Evolutionary conservation across 176 grass and related monocot species (phyloP), one percentile per base, ranked within the genome.

Genomic region (Saccharum officinarum): DNA sequence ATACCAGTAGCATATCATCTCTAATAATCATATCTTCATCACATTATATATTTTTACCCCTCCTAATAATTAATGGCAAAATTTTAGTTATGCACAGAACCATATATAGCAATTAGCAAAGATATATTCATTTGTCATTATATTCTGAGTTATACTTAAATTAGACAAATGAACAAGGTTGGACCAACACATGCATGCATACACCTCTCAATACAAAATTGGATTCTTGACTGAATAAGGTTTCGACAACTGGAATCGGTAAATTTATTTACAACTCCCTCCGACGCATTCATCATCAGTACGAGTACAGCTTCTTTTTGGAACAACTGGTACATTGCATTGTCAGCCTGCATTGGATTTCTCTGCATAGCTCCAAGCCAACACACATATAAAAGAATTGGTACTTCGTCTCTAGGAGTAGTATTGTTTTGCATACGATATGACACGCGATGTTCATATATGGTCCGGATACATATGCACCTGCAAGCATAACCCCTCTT

Each of bases 341-440:
- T 49, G 26, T 67, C 41, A 47, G 42, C 10, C 61, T 66, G 40
- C 60, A 65, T 5, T 80, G 9, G 62, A 15, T 80, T 45, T 65
- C 17, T 31, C 31, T 39, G 30, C 63, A 5, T 17, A 6, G 39
- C 39, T 42, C 41, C 41, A 42, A 8, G 41, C 9, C 41, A 16
- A 55, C 5, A 57, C 5, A 78, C 46, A 57, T n/a, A n/a, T 2
- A 30, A 79, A 73, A 25, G 8, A 25, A 30, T 16, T 49, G 39
- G 26, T 22, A 33, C 45, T 45, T 2, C n/a, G 18, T 64, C 26
- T 44, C 39, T 9, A 36, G 34, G 34, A 36, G 7, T 40, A 44
- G 10, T 44, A 44, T 47, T 37, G 11, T 40, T 83, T 42, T 74
- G 55, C 70, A 83, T 83, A 75, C 70, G 28, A 83, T 83, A 63